Conservation (phyloP, 805 yeast species). For the Myxozyma nipponensis region DNA sequence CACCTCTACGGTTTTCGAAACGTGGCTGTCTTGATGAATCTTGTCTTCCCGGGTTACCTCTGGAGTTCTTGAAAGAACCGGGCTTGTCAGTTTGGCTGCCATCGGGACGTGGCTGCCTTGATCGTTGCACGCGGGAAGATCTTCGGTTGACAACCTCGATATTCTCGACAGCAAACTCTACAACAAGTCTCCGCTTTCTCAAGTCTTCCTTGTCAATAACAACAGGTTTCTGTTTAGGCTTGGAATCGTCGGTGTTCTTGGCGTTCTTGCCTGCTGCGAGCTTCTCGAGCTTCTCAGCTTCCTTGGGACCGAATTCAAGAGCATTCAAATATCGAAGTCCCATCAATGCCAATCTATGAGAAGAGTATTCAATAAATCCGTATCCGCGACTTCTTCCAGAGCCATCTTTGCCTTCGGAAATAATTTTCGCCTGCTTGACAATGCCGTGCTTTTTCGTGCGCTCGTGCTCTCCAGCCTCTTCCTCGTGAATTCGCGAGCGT, state of each 20-base stretch:
- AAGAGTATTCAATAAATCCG: conserved; percentile 90
- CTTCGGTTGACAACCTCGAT: conserved; percentile 91
- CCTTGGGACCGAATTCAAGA: conserved; percentile 57
- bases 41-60: too few relatives aligned
- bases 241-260: conserved; percentile 19
- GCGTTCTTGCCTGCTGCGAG: conserved; percentile 23
- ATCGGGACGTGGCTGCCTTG: not conserved
- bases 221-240: not conserved
- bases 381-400: conserved; percentile 95
- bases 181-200: conserved; percentile 73
- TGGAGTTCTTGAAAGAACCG: too few relatives aligned
- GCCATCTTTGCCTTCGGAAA: conserved; percentile 87
- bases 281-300: conserved; percentile 35
- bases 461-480: conserved; percentile 49
- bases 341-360: conserved; percentile 90
- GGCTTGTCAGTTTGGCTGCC: too few relatives aligned
- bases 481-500: conserved; percentile 71
- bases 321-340: conserved; percentile 96
- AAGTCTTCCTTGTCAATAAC: conserved; percentile 33
- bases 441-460: conserved; percentile 79
- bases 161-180: conserved; percentile 93
- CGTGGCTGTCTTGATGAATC: too few relatives aligned
- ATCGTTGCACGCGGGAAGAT: conserved; percentile 46
- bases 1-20: not conserved
- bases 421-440: conserved; percentile 87